Evolutionary conservation across 345 rosid genomes (phyloP).

Genomic region (Geranium rotundifolium): DNA sequence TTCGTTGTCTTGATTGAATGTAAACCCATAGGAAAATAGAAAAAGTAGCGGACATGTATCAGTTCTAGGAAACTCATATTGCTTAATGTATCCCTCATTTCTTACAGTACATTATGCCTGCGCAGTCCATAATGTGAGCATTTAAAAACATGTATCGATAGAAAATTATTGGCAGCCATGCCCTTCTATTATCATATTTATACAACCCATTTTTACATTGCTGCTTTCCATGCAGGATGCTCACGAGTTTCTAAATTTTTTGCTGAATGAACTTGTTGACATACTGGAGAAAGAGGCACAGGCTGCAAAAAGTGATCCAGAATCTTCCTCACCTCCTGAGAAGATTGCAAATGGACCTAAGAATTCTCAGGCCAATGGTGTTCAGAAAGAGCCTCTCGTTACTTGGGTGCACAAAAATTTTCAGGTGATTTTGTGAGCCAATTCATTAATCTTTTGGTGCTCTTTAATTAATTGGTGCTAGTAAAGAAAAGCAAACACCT

Average conservation of each 20-base stretch:
- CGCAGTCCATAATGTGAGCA: background rate
- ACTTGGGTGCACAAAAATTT: constrained; percentile 98
- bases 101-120: background rate
- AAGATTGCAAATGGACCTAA: constrained; percentile 68
- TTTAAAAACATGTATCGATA: background rate
- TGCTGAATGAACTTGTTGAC: constrained; percentile 97
- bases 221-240: constrained; percentile 58
- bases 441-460: background rate
- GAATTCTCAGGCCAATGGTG: constrained; percentile 57
- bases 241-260: constrained; percentile 91
- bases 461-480: background rate
- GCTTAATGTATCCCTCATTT: background rate
- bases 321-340: constrained; percentile 64
- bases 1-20: background rate
- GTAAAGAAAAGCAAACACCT: background rate
- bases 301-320: constrained; percentile 63
- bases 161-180: background rate
- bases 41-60: background rate
- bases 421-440: constrained; percentile 42
- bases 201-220: background rate
- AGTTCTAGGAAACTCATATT: background rate
- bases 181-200: no score
- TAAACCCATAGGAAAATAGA: no score
- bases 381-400: constrained; percentile 73
- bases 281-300: constrained; percentile 92